A percentile compares a stretch with the other conserved stretches of the same genome.
These are phyloP conservation scores for Colletotrichum echinochloae DNA, from an alignment of 2,329 filamentous ascomycete genomes.

Conservation along the genomic window DNA sequence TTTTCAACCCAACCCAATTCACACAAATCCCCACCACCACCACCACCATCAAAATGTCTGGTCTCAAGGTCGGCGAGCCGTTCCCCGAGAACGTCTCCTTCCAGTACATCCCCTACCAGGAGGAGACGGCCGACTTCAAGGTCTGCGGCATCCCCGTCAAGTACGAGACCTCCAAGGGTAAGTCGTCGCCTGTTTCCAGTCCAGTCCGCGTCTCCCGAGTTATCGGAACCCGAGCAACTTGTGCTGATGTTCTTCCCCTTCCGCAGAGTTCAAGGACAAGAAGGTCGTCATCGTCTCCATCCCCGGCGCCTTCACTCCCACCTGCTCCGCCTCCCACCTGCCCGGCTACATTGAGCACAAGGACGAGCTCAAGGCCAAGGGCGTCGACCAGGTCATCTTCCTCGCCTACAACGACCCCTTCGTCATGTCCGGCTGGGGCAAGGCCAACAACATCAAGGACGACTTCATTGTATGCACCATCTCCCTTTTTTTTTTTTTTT, in stretches of 20 bases:
- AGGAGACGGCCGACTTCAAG: conserved; percentile 75
- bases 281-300: conserved; percentile 69
- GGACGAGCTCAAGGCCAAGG: conserved; percentile 79
- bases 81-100: conserved; percentile 88
- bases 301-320: conserved; percentile 84
- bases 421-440: conserved; percentile 91
- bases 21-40: conserved; percentile 25
- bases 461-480: conserved; percentile 67
- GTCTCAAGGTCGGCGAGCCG: conserved; percentile 82
- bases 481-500: not conserved
- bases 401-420: conserved; percentile 87
- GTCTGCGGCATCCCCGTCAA: conserved; percentile 82
- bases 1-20: not conserved
- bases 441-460: conserved; percentile 83
- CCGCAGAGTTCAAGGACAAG: conserved; percentile 68
- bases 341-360: conserved; percentile 83
- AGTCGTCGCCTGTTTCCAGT: conserved; percentile 43
- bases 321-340: conserved; percentile 85
- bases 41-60: conserved; percentile 59
- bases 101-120: conserved; percentile 83
- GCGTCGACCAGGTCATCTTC: conserved; percentile 84
- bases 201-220: too few relatives aligned
- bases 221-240: too few relatives aligned
- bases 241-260: not conserved
- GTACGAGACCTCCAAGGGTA: conserved; percentile 83